phyloP scores from a whole-genome alignment of 306 rosid genomes.

The Dryas alaskensis region DNA sequence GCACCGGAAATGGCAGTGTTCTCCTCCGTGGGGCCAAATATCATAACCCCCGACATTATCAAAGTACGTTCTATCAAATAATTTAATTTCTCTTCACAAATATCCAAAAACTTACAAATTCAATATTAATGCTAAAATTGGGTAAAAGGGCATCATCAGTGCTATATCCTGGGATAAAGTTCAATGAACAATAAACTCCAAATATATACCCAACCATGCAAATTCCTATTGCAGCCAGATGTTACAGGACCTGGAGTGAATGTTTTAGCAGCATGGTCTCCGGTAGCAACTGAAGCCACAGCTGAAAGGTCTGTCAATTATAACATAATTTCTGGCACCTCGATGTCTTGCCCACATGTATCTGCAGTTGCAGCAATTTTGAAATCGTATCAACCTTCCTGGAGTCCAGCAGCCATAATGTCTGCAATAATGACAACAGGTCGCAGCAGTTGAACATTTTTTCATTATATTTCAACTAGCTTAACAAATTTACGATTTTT shows the following conservation, averaged over 20 bases:
- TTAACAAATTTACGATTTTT: conserved; percentile 6
- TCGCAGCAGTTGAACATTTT: conserved; percentile 12
- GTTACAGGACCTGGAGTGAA: conserved; percentile 64
- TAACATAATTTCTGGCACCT: conserved; percentile 66
- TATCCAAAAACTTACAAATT: neutral
- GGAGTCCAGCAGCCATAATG: conserved; percentile 70
- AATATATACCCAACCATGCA: conserved; percentile 1
- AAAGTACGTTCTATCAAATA: conserved; percentile 39
- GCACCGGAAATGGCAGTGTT: conserved; percentile 66
- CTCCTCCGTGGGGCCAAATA: conserved; percentile 67
- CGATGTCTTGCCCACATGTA: conserved; percentile 67
- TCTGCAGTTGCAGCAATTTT: conserved; percentile 57
- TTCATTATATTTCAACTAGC: neutral
- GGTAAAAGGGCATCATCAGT: conserved; percentile 1
- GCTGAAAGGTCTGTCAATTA: conserved; percentile 43
- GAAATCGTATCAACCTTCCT: conserved; percentile 46
- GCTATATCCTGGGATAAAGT: neutral
- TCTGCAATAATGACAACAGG: conserved; percentile 68
- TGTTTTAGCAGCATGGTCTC: conserved; percentile 79
- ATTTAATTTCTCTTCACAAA: neutral
- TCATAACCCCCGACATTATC: conserved; percentile 59
- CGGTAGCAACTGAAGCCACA: conserved; percentile 40
- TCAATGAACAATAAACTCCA: neutral
- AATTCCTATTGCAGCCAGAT: conserved; percentile 54
- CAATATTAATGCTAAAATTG: neutral